phyloP scores from a whole-genome alignment of 129 eudicot genomes.

The Helianthus tuberosus region DNA sequence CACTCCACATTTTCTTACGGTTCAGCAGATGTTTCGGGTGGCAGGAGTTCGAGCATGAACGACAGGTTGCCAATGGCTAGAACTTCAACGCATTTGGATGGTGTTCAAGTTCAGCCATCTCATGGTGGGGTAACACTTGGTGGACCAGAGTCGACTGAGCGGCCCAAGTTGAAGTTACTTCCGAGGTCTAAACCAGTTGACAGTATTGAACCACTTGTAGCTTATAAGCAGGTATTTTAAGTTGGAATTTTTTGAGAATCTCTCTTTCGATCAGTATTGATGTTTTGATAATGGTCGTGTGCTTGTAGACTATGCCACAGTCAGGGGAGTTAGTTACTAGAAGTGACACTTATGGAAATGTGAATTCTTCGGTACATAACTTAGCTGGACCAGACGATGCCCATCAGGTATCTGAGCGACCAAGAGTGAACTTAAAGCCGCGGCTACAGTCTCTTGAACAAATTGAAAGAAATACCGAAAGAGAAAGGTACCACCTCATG shows the following conservation, averaged over 20 bases:
- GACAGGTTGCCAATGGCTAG: constrained; percentile 32
- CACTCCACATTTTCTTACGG: constrained; percentile 1
- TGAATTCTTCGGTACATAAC: constrained; percentile 28
- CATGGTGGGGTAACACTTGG: constrained; percentile 24
- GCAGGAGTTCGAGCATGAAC: constrained; percentile 40
- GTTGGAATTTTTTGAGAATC: neutral
- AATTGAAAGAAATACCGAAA: constrained; percentile 50
- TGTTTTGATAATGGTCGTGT: constrained; percentile 10
- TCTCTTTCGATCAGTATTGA: neutral
- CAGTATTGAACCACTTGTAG: constrained; percentile 35
- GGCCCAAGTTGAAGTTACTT: constrained; percentile 82
- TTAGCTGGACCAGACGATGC: constrained; percentile 40
- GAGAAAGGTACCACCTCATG: constrained; percentile 48
- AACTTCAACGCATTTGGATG: constrained; percentile 32
- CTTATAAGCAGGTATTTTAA: constrained; percentile 54
- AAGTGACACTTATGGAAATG: constrained; percentile 2
- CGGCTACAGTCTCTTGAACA: constrained; percentile 64
- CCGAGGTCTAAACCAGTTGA: constrained; percentile 85
- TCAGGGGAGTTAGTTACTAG: constrained; percentile 36
- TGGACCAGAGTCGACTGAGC: constrained; percentile 48
- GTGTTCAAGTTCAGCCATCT: constrained; percentile 28
- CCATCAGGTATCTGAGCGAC: constrained; percentile 56
- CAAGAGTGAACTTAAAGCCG: constrained; percentile 76
- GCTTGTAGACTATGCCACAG: constrained; percentile 42
- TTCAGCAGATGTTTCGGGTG: constrained; percentile 30